A percentile compares a stretch with the other conserved stretches of the same genome.
phyloP scores from a whole-genome alignment of 768 basidiomycete genomes.

The Pisolithus albus region DNA sequence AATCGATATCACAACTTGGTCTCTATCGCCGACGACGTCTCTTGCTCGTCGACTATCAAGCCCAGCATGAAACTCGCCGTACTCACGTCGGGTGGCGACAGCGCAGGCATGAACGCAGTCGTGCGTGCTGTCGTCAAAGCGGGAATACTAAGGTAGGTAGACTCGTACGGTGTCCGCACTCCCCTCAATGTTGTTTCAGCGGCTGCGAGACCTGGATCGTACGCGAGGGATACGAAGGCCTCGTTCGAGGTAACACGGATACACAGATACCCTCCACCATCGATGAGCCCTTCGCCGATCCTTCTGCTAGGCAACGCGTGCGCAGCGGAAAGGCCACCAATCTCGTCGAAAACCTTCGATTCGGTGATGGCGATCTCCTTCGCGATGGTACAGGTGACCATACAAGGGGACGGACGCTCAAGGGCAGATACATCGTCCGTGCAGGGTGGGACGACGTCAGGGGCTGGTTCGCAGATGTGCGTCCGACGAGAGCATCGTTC shows the following conservation, averaged over 20 bases:
- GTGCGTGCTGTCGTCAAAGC: conserved; percentile 92
- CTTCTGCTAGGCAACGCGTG: conserved; percentile 11
- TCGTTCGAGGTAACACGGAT: conserved; percentile 78
- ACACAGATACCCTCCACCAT: conserved; percentile 27
- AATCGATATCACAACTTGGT: no score
- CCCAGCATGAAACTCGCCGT: conserved; percentile 82
- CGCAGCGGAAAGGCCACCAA: conserved; percentile 22
- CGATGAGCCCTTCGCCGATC: conserved; percentile 25
- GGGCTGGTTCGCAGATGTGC: conserved; percentile 86
- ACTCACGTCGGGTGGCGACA: conserved; percentile 94
- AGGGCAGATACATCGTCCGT: conserved; percentile 86
- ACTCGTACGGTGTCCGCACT: not conserved
- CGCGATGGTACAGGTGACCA: conserved; percentile 80
- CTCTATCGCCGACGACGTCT: not conserved
- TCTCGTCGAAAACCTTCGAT: conserved; percentile 69
- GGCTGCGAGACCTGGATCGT: conserved; percentile 96
- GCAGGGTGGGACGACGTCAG: conserved; percentile 98
- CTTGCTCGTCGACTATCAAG: not conserved
- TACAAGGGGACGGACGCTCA: conserved; percentile 60
- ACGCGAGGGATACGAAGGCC: conserved; percentile 97
- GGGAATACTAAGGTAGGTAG: conserved; percentile 77
- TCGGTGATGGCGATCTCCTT: conserved; percentile 72
- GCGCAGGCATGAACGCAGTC: conserved; percentile 95
- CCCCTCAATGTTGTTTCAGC: conserved; percentile 34
- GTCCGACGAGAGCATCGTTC: conserved; percentile 14